Percentiles rank a stretch among this genome's conserved stretches.
Conservation (phyloP, 805 yeast genomes). For the Wickerhamiella kurtzmanii region DNA sequence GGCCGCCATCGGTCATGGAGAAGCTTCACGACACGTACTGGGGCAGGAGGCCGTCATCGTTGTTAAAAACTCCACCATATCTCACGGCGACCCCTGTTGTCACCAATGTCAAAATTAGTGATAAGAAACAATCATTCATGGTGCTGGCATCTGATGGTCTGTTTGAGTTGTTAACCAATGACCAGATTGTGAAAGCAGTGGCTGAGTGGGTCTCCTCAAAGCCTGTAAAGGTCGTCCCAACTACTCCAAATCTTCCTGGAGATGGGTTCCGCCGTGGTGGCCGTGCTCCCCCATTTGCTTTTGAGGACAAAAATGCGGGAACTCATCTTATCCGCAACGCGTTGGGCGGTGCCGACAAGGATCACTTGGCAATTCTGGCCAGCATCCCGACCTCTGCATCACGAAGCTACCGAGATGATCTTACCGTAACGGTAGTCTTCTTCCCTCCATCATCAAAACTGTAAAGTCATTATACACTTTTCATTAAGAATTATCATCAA, state of each 20-base stretch:
- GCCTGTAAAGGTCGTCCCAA: conserved; percentile 27
- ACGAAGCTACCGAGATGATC: conserved; percentile 83
- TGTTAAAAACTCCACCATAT: conserved; percentile 81
- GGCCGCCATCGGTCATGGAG: conserved; percentile 60
- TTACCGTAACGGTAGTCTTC: conserved; percentile 88
- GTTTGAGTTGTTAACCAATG: conserved; percentile 83
- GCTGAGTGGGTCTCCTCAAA: conserved; percentile 81
- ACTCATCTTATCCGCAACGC: conserved; percentile 91
- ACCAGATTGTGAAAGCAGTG: conserved; percentile 81
- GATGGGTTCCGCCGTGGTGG: conserved; percentile 11
- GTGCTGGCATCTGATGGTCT: conserved; percentile 91
- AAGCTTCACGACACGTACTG: conserved; percentile 58
- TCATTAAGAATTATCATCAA: too few species aligned
- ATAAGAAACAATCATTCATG: conserved; percentile 63
- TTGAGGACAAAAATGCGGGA: conserved; percentile 78
- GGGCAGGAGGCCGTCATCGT: conserved; percentile 51
- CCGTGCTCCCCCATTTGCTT: conserved; percentile 20
- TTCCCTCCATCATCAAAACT: conserved; percentile 27
- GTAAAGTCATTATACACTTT: too few species aligned
- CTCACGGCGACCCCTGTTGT: conserved; percentile 92
- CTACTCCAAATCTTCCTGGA: conserved; percentile 16
- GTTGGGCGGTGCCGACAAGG: conserved; percentile 71
- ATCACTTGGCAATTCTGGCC: conserved; percentile 71
- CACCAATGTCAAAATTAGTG: conserved; percentile 60
- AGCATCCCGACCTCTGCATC: conserved; percentile 88